Conservation (phyloP, 768 basidiomycete species). For the Auriscalpium microsporum region DNA sequence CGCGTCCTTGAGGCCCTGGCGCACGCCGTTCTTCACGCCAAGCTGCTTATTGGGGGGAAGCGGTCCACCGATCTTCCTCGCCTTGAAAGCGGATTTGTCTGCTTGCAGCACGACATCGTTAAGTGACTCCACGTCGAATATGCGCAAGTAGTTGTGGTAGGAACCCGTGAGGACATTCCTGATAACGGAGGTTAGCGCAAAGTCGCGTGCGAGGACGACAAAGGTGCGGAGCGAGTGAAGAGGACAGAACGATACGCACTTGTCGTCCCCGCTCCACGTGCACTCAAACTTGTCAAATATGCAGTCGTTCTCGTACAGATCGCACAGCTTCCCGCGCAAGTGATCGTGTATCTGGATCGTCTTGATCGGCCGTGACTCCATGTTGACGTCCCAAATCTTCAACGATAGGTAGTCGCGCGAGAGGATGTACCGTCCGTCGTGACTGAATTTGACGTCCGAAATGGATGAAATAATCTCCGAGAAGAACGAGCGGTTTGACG, state of each 20-base stretch:
- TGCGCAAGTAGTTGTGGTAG: constrained; percentile 99
- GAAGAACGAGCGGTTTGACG: constrained; percentile 95
- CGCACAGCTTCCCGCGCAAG: constrained; percentile 93
- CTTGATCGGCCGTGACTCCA: constrained; percentile 94
- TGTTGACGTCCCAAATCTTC: constrained; percentile 99
- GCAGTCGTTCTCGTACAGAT: constrained; percentile 98
- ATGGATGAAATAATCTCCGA: constrained; percentile 99
- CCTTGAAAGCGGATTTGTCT: constrained; percentile 98
- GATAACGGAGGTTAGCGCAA: constrained; percentile 5
- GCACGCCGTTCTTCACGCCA: constrained; percentile 63
- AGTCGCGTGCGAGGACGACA: not conserved
- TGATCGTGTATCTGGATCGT: constrained; percentile 99
- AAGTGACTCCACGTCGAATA: constrained; percentile 83
- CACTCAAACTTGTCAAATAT: constrained; percentile 99
- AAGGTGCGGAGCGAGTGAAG: too few relatives aligned
- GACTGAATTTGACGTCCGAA: constrained; percentile 98
- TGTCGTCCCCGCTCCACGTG: constrained; percentile 93
- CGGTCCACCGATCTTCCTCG: constrained; percentile 94
- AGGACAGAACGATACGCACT: constrained; percentile 49
- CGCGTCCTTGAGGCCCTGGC: constrained; percentile 71
- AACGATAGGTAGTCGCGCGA: constrained; percentile 95
- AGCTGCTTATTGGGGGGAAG: constrained; percentile 57
- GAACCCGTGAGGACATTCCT: constrained; percentile 98
- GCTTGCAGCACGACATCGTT: constrained; percentile 94
- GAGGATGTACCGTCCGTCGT: constrained; percentile 93